These are phyloP conservation scores for Penicillium ochrochloron DNA, from an alignment of 495 filamentous ascomycete genomes.

Conservation along the genomic window DNA sequence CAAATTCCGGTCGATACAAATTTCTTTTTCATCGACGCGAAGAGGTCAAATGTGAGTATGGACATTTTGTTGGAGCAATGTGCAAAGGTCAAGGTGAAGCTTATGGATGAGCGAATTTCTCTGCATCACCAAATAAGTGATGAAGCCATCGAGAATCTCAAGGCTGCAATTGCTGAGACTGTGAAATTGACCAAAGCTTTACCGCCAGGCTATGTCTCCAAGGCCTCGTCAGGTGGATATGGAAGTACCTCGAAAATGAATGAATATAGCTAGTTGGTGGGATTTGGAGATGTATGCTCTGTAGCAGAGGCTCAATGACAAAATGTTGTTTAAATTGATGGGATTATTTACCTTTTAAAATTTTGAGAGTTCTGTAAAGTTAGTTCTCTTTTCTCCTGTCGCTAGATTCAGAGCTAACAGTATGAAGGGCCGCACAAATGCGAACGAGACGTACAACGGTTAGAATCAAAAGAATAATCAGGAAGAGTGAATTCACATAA, in stretches of 20 bases:
- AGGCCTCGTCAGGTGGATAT: constrained; percentile 19
- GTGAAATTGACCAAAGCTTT: constrained; percentile 20
- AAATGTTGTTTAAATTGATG: constrained; percentile 4
- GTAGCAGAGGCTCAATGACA: neutral
- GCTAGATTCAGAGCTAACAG: too few relatives aligned
- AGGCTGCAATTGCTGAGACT: constrained; percentile 25
- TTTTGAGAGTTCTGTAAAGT: too few relatives aligned
- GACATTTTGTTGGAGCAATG: constrained; percentile 29
- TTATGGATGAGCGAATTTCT: constrained; percentile 31
- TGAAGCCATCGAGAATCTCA: constrained; percentile 29
- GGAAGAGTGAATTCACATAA: too few relatives aligned
- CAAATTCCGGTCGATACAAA: constrained; percentile 72
- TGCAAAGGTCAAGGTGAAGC: constrained; percentile 24
- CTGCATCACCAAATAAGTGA: constrained; percentile 35
- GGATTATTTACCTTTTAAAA: too few relatives aligned
- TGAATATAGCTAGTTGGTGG: constrained; percentile 23
- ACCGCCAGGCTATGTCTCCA: constrained; percentile 15
- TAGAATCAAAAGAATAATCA: too few relatives aligned
- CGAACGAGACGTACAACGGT: too few relatives aligned
- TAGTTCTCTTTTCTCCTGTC: too few relatives aligned
- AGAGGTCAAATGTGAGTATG: constrained; percentile 26
- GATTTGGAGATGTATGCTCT: neutral
- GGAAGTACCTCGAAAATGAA: constrained; percentile 30
- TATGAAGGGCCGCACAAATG: too few relatives aligned
- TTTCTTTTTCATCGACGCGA: constrained; percentile 77